Base-by-base conservation (phyloP, 2,329 filamentous ascomycete species). In the Xylariales sp. region DNA sequence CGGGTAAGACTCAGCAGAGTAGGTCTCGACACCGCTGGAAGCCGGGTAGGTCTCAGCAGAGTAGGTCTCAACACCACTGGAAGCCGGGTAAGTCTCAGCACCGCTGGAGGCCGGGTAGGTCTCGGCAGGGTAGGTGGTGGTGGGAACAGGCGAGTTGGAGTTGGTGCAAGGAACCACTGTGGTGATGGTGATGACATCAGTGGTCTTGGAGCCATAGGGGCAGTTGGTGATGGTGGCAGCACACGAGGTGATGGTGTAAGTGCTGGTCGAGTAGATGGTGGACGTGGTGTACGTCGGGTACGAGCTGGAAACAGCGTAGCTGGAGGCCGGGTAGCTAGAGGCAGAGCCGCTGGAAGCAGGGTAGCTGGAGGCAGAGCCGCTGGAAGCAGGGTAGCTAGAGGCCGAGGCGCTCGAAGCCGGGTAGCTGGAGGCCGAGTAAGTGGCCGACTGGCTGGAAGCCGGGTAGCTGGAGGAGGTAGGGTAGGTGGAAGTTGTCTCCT, bases 191-290 rank as follows among this genome's bases (percentile, higher is more conserved):
- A 30, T 20, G 17, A 41, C 29, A 8, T 18, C 19, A 18, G 53
- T 60, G 4, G 53, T 53, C 24, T 60, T 49, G 13, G 46, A 44
- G 13, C 52, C 51, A 16, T 41, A 43, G 15, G 52, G 49, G 46
- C 56, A 59, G 49, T 55, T 45, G 13, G 50, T 55, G 7, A 55
- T 48, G 16, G 44, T 48, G 4, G 54, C 40, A n/a, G 46, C 45
- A 47, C 56, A 57, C 14, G 53, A 52, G 19, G 53, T 65, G 31
- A 61, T 49, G 36, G 63, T 63, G 41, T 53, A 51, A 10, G 40
- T 46, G 32, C 49, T 49, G 15, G 51, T 55, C 20, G 46, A 37
- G 40, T 52, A 51, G 35, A 55, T 34, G 20, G 55, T 56, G 17
- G 50, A 52, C 14, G 54, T 57, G 19, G 20, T 27, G 29, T 13